Evolutionary conservation across 257 asterid species (phyloP), one percentile per base, ranked within the genome.

Genomic region (Sherardia arvensis): DNA sequence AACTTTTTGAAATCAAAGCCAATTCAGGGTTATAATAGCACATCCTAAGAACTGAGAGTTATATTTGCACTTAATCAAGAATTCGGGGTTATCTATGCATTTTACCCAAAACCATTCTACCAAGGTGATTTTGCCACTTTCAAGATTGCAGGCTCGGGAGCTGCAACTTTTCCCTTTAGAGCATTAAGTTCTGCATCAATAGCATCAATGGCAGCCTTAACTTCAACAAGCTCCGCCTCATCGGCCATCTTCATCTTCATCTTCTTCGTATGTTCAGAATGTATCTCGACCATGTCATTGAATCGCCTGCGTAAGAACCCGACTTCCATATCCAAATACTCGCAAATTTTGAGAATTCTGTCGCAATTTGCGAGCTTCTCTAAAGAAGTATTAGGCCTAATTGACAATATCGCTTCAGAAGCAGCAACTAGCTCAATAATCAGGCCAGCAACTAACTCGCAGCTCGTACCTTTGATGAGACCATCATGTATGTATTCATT

Each of bases 311-410:
- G 83, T 26, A 86, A 61, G 59, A 84, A 88, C 33, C 88, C 91
- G n/a, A 80, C 90, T 0, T n/a, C 18, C 94, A 84, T 84, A 8
- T 94, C 96, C 49, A 86, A 73, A 69, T 67, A 81, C 68, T 79
- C 86, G 4, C 84, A 70, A 11, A 87, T 85, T 57, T 54, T 77
- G 4, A 85, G 71, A 11, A 87, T 85, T 57, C 54, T 77, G 53
- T 77, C 86, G 88, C 84, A 83, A 21, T 74, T 62, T 8, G 76
- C 78, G 53, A 88, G 70, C 25, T 40, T 30, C 5, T 71, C 73
- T 27, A 10, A 25, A 34, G 84, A 62, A 0, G 79, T 68, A 8
- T 71, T 68, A 20, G 73, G 58, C 62, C 45, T 68, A 17, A 78
- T 70, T 0, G 84, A 79, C 65, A 71, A 77, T 23, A 84, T 74